Evolutionary conservation across 139 green algal genomes (phyloP).

Genomic region (Axilococcus clingmanii): DNA sequence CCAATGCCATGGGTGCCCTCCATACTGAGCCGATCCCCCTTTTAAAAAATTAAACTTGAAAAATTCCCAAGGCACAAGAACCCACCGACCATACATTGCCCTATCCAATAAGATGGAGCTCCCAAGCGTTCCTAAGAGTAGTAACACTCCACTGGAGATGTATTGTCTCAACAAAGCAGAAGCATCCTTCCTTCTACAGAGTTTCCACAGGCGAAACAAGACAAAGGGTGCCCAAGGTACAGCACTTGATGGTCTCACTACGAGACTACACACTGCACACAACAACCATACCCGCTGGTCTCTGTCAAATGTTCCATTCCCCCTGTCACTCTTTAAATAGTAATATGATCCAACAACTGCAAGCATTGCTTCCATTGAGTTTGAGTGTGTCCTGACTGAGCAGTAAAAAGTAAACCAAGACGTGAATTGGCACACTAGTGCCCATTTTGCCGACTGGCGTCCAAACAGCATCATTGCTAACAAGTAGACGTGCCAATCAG

Average conservation of each 20-base stretch:
- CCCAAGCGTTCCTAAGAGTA: too few species aligned
- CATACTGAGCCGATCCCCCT: constrained; percentile 38
- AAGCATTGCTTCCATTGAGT: constrained; percentile 39
- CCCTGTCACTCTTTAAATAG: neutral
- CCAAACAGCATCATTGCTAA: constrained; percentile 21
- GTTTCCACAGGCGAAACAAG: too few species aligned
- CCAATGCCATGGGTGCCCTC: constrained; percentile 63
- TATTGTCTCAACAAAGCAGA: too few species aligned
- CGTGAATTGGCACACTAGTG: constrained; percentile 34
- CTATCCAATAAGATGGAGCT: too few species aligned
- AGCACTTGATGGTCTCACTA: constrained; percentile 29
- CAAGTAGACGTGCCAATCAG: constrained; percentile 28
- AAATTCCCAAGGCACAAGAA: constrained; percentile 51
- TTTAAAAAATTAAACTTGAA: constrained; percentile 59
- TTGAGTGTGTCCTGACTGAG: constrained; percentile 53
- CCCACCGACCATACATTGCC: constrained; percentile 32
- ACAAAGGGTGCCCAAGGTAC: constrained; percentile 37
- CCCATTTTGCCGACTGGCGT: constrained; percentile 16
- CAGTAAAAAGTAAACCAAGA: constrained; percentile 68
- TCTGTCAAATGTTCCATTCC: neutral
- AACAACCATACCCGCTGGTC: constrained; percentile 12
- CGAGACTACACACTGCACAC: constrained; percentile 17
- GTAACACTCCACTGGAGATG: too few species aligned
- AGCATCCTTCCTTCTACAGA: too few species aligned
- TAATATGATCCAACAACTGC: constrained; percentile 22